Base-by-base conservation (phyloP, 495 filamentous ascomycete species). In the Talaromyces adpressus region DNA sequence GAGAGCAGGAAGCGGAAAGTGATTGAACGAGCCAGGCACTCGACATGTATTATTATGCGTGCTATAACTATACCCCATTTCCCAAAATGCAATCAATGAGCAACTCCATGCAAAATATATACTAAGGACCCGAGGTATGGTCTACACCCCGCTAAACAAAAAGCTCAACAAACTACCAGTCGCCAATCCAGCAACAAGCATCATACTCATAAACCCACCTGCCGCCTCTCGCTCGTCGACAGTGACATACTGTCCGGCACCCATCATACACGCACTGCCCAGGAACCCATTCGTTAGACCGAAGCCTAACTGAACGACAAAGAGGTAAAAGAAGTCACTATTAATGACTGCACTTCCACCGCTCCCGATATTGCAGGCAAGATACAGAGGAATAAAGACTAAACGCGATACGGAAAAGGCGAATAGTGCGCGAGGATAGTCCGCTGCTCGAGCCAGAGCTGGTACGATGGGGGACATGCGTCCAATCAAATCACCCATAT, bases 161-260 rank as follows among this genome's bases (percentile, higher is more conserved):
- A 98, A 99, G 72, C 93, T 97, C 74, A 92, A 72, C 69, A 98
- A 75, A 79, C 93, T 97, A 14, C 94, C 94, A 51, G 83, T 84
- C 4, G 91, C 84, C 75, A 98, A 73, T 2, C 94, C 94, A 23
- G 80, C 88, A 29, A 97, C 90, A 41, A 97, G 81, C 76, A 88
- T 90, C 68, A 96, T 70, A 8, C 90, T 90, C 94, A 98, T 98
- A 67, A 97, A 98, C 6, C 90, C 91, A 36, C 94, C 94, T 7
- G 92, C 87, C 18, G 92, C 91, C 77, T 96, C 91, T 29, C 87
- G 82, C 75, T 98, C 93, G 2, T 86, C 84, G 6, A 84, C 84
- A 5, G 85, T 85, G 20, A 97, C 93, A 82, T 84, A 91, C 64
- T 87, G 82, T 0, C 84, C 85, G 0, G 92, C 89, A 1, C 88